A percentile compares a stretch with the other conserved stretches of the same genome.
These are phyloP conservation scores for Colletotrichum sp. DNA, from an alignment of 2,329 filamentous ascomycete species.

Conservation along the genomic window DNA sequence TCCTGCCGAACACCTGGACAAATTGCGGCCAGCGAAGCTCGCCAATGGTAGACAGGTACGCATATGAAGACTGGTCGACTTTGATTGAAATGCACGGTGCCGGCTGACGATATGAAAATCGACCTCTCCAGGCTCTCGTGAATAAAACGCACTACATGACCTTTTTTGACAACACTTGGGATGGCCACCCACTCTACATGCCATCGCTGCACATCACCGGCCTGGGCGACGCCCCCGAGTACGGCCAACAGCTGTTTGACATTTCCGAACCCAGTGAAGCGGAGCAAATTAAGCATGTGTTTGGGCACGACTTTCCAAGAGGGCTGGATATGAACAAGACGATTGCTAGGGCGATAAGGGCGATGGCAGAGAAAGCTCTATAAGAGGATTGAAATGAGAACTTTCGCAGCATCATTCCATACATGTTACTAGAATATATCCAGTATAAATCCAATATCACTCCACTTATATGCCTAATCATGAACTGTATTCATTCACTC, in stretches of 20 bases:
- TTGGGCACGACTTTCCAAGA: background rate
- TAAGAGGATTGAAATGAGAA: background rate
- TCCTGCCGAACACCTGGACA: background rate
- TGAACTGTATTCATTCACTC: background rate
- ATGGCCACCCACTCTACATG: background rate
- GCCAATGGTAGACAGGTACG: background rate
- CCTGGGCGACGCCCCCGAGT: background rate
- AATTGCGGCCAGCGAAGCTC: background rate
- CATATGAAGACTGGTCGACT: background rate
- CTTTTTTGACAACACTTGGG: background rate
- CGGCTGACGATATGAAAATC: background rate
- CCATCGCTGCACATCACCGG: background rate
- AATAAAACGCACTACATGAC: background rate
- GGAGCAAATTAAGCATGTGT: background rate
- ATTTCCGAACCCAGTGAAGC: background rate
- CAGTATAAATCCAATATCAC: background rate
- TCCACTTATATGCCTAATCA: background rate
- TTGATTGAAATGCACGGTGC: background rate
- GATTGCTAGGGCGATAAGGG: background rate
- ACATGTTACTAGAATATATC: background rate
- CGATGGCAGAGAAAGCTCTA: background rate
- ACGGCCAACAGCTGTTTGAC: background rate
- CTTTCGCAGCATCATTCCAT: background rate
- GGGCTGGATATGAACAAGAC: background rate
- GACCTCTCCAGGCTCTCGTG: background rate